Evolutionary conservation across 1,139 yeast species (phyloP).

Genomic region (Taiozyma sp.): DNA sequence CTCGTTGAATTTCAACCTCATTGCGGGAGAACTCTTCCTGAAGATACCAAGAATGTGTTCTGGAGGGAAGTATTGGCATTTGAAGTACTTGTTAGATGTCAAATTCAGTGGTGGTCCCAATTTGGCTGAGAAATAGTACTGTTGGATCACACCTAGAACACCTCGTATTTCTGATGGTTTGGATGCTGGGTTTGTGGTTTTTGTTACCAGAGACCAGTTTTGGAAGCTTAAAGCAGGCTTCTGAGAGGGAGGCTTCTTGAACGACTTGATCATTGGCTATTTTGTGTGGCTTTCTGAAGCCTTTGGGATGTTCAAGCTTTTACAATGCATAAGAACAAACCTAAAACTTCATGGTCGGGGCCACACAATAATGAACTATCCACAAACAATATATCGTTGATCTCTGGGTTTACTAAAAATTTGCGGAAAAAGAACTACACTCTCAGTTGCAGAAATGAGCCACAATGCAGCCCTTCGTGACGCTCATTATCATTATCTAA

Average conservation of each 20-base stretch:
- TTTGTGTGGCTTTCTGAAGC: too few species aligned
- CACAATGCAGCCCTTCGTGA: neutral
- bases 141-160: conserved; percentile 12
- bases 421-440: neutral
- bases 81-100: conserved; percentile 21
- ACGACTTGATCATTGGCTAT: neutral
- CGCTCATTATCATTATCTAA: conserved; percentile 7
- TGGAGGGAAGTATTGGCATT: conserved; percentile 38
- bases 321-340: too few species aligned
- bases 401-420: neutral
- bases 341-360: neutral
- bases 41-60: conserved; percentile 39
- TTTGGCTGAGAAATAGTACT: conserved; percentile 12
- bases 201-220: neutral
- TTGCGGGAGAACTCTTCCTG: conserved; percentile 48
- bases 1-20: conserved; percentile 27
- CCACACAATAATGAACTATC: neutral
- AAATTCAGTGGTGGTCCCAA: conserved; percentile 8
- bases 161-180: conserved; percentile 12
- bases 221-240: neutral
- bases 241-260: neutral
- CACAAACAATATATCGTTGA: neutral
- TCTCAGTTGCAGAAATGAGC: neutral
- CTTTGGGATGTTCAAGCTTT: too few species aligned
- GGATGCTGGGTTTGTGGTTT: conserved; percentile 1